These are phyloP conservation scores for Colletotrichum viniferum DNA, from an alignment of 2,329 filamentous ascomycete species.

Conservation along the genomic window DNA sequence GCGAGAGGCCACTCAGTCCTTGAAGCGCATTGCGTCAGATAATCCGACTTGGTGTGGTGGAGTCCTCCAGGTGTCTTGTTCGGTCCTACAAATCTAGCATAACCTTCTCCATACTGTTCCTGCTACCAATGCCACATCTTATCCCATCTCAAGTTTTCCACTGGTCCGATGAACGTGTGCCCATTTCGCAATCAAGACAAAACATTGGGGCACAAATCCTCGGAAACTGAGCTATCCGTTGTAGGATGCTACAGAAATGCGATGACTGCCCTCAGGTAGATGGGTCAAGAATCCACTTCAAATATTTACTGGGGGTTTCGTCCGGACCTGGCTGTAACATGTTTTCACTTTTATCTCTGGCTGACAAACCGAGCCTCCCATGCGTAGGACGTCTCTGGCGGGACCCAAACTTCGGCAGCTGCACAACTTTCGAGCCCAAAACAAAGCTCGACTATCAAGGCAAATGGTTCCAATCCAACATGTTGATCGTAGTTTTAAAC, in stretches of 20 bases:
- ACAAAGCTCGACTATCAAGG: background rate
- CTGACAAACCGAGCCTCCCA: background rate
- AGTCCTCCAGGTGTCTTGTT: background rate
- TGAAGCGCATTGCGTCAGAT: background rate
- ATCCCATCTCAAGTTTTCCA: background rate
- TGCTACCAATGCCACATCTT: background rate
- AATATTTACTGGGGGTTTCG: background rate
- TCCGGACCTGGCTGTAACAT: background rate
- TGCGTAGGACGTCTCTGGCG: background rate
- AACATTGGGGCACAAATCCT: background rate
- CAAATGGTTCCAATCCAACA: background rate
- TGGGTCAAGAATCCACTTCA: background rate
- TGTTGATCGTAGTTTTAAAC: background rate
- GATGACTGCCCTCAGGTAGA: background rate
- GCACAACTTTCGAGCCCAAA: background rate
- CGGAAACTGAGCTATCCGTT: background rate
- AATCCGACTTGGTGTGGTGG: background rate
- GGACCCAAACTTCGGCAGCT: background rate
- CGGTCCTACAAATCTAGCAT: background rate
- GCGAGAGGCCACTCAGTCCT: background rate
- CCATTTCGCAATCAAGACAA: background rate
- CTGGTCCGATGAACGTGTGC: background rate
- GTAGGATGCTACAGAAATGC: background rate
- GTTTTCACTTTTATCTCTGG: background rate
- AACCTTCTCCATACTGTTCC: background rate